Evolutionary conservation across 306 rosid genomes (phyloP), one percentile per base, ranked within the genome.

Genomic region (Nissolia schottii): DNA sequence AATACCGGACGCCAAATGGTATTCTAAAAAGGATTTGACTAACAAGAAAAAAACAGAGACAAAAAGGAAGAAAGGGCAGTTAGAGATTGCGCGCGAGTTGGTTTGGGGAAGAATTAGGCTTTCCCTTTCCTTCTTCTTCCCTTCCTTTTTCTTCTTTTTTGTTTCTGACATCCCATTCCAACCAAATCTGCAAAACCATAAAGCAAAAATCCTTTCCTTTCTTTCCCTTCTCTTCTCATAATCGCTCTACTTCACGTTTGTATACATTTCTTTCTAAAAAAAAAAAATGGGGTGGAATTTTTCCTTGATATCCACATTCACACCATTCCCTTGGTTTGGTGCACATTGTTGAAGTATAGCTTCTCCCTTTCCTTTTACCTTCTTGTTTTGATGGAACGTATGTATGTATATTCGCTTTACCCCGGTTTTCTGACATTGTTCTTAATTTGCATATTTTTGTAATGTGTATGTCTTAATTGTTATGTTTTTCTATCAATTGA

Each of bases 281-380:
- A 50, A 56, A 67, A 66, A 28, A 49, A 61, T 61, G 28, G 11
- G 61, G 31, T 12, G 28, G 22, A 41, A 29, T 24, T 57, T 20
- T 57, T 53, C 43, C 23, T 59, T 6, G 38, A 40, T 64, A 72
- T 16, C 18, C 28, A 15, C 16, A 45, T 50, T 40, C 66, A 64
- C 55, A 62, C 71, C 46, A 49, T 35, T 46, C 11, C 73, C 59
- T 67, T 56, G 38, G 46, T 46, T 35, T 48, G 50, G 29, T 46
- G 34, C 56, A 76, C 77, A 68, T 77, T 80, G 12, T 66, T 64
- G 70, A 90, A 93, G 91, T 90, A 74, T 80, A 71, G 7, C 50
- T 69, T 79, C 19, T n/a, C 7, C 51, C 8, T n/a, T n/a, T 69
- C 35, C 41, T 5, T 65, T 70, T 60, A 58, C 38, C 54, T 67